Evolutionary conservation across 176 grass and related monocot genomes (phyloP).

Genomic region (Alopecurus myosuroides): DNA sequence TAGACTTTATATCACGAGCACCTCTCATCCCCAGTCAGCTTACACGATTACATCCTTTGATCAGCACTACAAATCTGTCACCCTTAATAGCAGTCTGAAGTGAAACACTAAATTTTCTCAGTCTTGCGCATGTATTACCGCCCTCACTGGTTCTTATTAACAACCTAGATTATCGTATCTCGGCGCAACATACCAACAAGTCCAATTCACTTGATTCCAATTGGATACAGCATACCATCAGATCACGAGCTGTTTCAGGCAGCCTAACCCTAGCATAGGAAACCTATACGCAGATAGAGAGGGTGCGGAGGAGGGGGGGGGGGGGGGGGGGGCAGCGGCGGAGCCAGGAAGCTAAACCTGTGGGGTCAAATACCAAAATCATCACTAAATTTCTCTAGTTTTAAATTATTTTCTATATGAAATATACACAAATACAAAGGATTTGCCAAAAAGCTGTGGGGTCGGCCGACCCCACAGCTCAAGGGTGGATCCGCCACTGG

Average conservation of each 20-base stretch:
- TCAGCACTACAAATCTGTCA: neutral
- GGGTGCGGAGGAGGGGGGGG: too few relatives aligned
- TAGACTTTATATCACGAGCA: neutral
- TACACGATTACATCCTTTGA: neutral
- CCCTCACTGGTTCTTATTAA: neutral
- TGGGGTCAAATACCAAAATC: too few relatives aligned
- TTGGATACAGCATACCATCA: neutral
- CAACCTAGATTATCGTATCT: neutral
- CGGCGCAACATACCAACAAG: neutral
- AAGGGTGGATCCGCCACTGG: too few relatives aligned
- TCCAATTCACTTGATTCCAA: neutral
- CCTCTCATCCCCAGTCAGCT: neutral
- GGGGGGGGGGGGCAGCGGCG: too few relatives aligned
- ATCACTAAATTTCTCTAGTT: too few relatives aligned
- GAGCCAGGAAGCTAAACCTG: too few relatives aligned
- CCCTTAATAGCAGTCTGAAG: neutral
- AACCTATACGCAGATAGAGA: neutral
- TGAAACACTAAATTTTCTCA: neutral
- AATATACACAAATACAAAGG: too few relatives aligned
- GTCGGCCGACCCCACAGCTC: too few relatives aligned
- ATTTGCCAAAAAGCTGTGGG: too few relatives aligned
- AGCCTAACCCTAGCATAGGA: constrained; percentile 19
- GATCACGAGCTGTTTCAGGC: neutral
- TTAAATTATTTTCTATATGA: too few relatives aligned
- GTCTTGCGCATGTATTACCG: neutral